Evolutionary conservation across 2,329 filamentous ascomycete species (phyloP), one percentile per base, ranked within the genome.

Genomic region (Rhynchosporium agropyri): DNA sequence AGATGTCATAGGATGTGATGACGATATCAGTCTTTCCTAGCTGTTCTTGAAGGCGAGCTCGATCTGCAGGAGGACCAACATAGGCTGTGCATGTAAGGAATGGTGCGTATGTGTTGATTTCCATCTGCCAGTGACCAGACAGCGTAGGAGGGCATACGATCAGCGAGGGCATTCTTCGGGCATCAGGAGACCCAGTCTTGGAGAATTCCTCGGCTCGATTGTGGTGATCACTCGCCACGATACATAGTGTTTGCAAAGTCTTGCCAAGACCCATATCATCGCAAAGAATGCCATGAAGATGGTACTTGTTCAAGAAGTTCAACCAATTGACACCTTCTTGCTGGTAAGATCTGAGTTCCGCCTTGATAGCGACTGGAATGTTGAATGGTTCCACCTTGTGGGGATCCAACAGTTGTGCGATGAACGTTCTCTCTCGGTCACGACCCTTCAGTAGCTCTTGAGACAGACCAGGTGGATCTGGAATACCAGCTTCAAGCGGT

Each of bases 221-320:
- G 75, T 99, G 94, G 74, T 99, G 95, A 74, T 99, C 95, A 77
- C 93, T 98, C 9, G 95, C 94, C 49, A 99, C 93, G 72, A 99
- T 99, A 76, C 95, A 99, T 28, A 99, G 85, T 0, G 96, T 99
- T 76, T 99, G 95, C 10, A 99, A 80, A 1, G 95, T 99, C 79
- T 99, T 99, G 56, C 95, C 95, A 33, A 99, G 89, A 73, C 95
- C 95, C 95, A 99, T 99, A 76, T 99, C 95, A 73, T 99, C 95
- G 74, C 95, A 99, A 64, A 99, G 90, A 76, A 99, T 97, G 55
- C 95, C 95, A 71, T 99, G 96, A 1, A 99, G 85, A 72, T 99
- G 94, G 75, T 98, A 99, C 63, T 93, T 93, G 76, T 99, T 99
- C 69, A 99, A 87, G 79, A 99, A 99, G 62, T 96, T 89, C 58